Base-by-base conservation (phyloP, 345 rosid genomes). In the Bruguiera sexangula region DNA sequence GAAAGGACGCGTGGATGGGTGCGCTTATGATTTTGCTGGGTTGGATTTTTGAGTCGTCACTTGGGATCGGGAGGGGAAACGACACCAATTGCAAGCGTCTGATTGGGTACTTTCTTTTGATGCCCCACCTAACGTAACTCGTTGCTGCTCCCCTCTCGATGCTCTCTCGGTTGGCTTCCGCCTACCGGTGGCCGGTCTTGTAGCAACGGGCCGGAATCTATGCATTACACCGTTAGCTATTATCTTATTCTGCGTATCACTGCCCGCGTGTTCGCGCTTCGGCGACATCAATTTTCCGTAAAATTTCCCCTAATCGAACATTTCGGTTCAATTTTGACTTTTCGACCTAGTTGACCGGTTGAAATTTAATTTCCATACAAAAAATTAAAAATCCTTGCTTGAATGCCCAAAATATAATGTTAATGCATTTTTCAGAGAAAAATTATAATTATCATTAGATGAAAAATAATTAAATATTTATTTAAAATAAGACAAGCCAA, bases 191-290 rank as follows among this genome's bases (percentile, higher is more conserved):
- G 31, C 77, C 11, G 77, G 75, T 54, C 73, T 79, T 18, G 82
- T 77, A 8, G 77, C 82, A 31, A 79, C 72, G 66, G 75, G 82
- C 20, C 77, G 64, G 73, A 72, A 76, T 69, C 80, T 62, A 55
- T 72, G 77, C 83, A 62, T 72, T 37, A 71, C 46, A 10, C 39
- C 69, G 26, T 65, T 66, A 69, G 68, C 64, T 68, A 66, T 32
- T 66, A 51, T 71, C 24, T 63, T 61, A 30, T 72, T 57, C 39
- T 72, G 71, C 53, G 36, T 6, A 2, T 54, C 61, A 20, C 36
- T 2, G 36, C n/a, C n/a, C 19, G 20, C 6, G 27, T 5, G 29
- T 60, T 50, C 24, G 50, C 73, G 32, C 22, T 48, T 59, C 73
- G 50, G n/a, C 60, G 31, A 2, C 48, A 58, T 3, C 24, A 32